Conservation (phyloP, 2,329 filamentous ascomycete genomes). For the Trichocomaceae sp. region DNA sequence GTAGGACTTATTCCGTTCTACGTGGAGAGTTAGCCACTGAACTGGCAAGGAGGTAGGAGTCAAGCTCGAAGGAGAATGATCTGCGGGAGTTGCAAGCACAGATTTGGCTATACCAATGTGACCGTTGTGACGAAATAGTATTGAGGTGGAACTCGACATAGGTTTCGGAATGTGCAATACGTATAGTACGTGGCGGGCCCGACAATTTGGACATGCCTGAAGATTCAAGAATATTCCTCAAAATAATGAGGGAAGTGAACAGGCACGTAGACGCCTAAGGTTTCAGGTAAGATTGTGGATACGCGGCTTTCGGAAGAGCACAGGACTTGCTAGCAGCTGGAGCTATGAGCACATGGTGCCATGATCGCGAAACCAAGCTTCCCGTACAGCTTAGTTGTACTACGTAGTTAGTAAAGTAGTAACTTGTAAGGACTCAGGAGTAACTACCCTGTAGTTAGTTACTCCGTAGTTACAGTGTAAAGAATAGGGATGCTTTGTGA, state of each 20-base stretch:
- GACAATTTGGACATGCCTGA: background rate
- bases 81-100: background rate
- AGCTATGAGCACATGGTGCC: background rate
- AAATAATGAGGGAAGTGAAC: background rate
- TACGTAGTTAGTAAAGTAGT: too few species aligned
- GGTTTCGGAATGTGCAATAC: background rate
- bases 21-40: background rate
- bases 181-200: background rate
- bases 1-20: background rate
- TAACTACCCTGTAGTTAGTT: too few species aligned
- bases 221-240: background rate
- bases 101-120: background rate
- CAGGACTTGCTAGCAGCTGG: background rate
- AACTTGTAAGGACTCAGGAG: too few species aligned
- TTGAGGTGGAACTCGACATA: background rate
- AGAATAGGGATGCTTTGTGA: too few species aligned
- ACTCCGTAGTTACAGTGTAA: too few species aligned
- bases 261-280: too few species aligned
- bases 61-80: background rate
- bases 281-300: background rate
- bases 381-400: background rate
- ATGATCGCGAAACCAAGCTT: too few species aligned
- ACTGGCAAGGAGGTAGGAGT: too few species aligned
- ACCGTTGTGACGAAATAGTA: background rate
- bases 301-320: background rate